Evolutionary conservation across 768 basidiomycete genomes (phyloP).

Genomic region (Russula olivacea): DNA sequence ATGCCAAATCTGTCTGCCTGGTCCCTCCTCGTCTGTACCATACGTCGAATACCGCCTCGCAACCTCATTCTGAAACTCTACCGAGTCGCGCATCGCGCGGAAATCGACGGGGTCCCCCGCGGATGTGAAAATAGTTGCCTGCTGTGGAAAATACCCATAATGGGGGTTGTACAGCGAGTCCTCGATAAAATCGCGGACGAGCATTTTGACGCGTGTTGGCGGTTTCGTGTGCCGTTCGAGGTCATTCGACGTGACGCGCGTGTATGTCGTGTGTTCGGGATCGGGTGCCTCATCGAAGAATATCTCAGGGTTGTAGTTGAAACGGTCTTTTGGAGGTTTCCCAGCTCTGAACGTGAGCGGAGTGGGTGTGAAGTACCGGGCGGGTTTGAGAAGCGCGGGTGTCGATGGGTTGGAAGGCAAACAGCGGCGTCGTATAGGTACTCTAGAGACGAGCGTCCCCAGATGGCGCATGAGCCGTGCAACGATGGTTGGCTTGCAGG

Average conservation of each 20-base stretch:
- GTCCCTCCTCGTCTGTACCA: slow-evolving; percentile 57
- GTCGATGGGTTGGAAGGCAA: neutral
- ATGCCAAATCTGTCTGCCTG: slow-evolving; percentile 93
- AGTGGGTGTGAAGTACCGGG: slow-evolving; percentile 15
- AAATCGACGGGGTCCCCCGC: slow-evolving; percentile 64
- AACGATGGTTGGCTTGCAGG: neutral
- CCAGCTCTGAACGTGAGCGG: neutral
- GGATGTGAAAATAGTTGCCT: slow-evolving; percentile 82
- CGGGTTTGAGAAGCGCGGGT: neutral
- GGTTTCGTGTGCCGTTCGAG: slow-evolving; percentile 52
- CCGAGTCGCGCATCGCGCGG: slow-evolving; percentile 51
- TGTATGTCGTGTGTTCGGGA: slow-evolving; percentile 45
- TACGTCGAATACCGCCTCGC: slow-evolving; percentile 69
- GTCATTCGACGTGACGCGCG: slow-evolving; percentile 64
- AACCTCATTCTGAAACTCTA: slow-evolving; percentile 79
- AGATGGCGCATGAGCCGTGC: slow-evolving; percentile 23
- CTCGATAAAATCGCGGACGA: slow-evolving; percentile 93
- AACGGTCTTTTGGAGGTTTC: slow-evolving; percentile 42
- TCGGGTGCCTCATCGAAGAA: slow-evolving; percentile 46
- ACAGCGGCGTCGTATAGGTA: slow-evolving; percentile 5
- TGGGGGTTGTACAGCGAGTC: slow-evolving; percentile 95
- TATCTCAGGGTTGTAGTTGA: slow-evolving; percentile 70
- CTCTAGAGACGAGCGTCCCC: slow-evolving; percentile 14
- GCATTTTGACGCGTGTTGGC: slow-evolving; percentile 84
- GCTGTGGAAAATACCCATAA: slow-evolving; percentile 95